Evolutionary conservation across 495 filamentous ascomycete species (phyloP).

Genomic region (Thozetella sp.): DNA sequence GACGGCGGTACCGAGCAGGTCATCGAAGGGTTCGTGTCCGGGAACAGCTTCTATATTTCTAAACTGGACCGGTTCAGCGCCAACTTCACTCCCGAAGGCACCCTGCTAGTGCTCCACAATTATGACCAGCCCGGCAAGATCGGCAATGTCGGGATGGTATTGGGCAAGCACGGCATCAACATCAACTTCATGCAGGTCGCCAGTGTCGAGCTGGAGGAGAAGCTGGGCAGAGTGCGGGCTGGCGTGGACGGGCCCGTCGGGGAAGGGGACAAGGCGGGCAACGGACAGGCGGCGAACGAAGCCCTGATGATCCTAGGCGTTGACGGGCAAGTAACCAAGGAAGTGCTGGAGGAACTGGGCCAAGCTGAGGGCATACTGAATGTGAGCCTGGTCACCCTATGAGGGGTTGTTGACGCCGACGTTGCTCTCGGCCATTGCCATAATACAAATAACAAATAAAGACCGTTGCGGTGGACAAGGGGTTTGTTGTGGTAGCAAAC

Average conservation of each 20-base stretch:
- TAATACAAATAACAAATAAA: no score
- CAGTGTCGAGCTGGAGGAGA: constrained; percentile 37
- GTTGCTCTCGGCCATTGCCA: no score
- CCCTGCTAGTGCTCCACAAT: constrained; percentile 67
- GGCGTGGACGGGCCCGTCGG: constrained; percentile 16
- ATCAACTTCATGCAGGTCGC: constrained; percentile 75
- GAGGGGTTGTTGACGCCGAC: no score
- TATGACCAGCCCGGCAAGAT: constrained; percentile 76
- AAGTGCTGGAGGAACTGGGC: constrained; percentile 55
- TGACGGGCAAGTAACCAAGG: constrained; percentile 53
- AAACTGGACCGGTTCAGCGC: constrained; percentile 65
- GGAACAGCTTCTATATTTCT: constrained; percentile 60
- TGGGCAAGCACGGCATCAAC: constrained; percentile 67
- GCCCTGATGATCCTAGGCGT: constrained; percentile 76
- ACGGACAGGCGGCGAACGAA: constrained; percentile 41
- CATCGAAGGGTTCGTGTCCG: constrained; percentile 67
- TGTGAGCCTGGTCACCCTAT: constrained; percentile 60
- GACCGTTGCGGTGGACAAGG: no score
- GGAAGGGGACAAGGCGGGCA: constrained; percentile 11
- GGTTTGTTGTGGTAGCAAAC: no score
- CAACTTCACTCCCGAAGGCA: constrained; percentile 65
- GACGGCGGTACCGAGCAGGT: constrained; percentile 45
- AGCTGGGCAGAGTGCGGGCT: constrained; percentile 15
- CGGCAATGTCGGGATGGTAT: constrained; percentile 63
- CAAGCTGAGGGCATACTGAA: constrained; percentile 61